A percentile compares a stretch with the other conserved stretches of the same genome.
Conservation (phyloP, 1,139 yeast species). For the Lizanozyma gosingica region DNA sequence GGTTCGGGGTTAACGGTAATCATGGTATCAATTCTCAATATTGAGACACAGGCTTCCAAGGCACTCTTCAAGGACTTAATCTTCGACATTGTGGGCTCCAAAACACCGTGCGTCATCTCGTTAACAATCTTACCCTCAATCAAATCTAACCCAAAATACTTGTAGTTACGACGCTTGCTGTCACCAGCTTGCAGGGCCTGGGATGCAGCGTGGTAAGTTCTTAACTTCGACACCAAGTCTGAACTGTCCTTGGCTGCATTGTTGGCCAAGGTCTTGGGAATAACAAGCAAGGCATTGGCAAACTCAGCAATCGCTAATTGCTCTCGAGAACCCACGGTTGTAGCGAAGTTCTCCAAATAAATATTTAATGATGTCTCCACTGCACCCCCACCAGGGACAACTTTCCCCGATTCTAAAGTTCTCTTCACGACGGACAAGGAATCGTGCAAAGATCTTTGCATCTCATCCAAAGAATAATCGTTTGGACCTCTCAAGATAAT, state of each 20-base stretch:
- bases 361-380: constrained; percentile 95
- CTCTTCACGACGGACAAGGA: constrained; percentile 92
- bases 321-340: constrained; percentile 95
- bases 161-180: constrained; percentile 73
- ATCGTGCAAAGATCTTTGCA: constrained; percentile 96
- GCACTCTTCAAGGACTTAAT: constrained; percentile 91
- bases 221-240: constrained; percentile 86
- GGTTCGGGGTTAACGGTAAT: constrained; percentile 96
- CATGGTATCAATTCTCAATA: constrained; percentile 96
- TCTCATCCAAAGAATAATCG: constrained; percentile 93
- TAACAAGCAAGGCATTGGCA: constrained; percentile 79
- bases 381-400: constrained; percentile 99
- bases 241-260: constrained; percentile 97
- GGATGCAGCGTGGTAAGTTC: constrained; percentile 95
- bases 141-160: constrained; percentile 86
- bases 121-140: constrained; percentile 88
- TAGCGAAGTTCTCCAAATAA: constrained; percentile 92
- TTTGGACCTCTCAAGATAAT: constrained; percentile 93
- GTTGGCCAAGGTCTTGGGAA: constrained; percentile 94
- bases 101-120: constrained; percentile 74
- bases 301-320: constrained; percentile 98
- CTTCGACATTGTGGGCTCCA: constrained; percentile 93
- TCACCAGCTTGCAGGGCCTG: constrained; percentile 82
- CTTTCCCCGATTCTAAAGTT: constrained; percentile 87
- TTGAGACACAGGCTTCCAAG: constrained; percentile 96